Percentiles rank a stretch among this genome's conserved stretches.
Evolutionary conservation across 129 eudicot genomes (phyloP).

Genomic region (Lactuca sativa): DNA sequence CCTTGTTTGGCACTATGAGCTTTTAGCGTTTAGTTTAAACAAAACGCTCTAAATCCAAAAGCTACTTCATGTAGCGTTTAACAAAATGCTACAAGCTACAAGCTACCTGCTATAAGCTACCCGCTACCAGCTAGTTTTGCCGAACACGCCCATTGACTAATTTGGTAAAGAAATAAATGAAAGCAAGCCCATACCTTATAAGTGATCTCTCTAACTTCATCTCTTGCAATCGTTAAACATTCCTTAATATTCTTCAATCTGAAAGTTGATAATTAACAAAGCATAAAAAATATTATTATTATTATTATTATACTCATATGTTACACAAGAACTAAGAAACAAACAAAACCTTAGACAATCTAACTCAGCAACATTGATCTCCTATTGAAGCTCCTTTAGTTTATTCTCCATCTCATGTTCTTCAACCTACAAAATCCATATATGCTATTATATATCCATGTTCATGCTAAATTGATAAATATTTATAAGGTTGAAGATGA

Average conservation of each 20-base stretch:
- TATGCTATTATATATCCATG: background rate
- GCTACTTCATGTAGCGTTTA: no score
- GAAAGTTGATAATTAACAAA: slow-evolving; percentile 27
- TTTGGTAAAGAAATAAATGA: background rate
- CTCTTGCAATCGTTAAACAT: slow-evolving; percentile 32
- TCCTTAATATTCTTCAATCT: slow-evolving; percentile 66
- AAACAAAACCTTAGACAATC: slow-evolving; percentile 42
- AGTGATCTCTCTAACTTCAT: slow-evolving; percentile 41
- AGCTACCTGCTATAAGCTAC: no score
- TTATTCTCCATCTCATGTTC: slow-evolving; percentile 70
- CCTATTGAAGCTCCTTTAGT: slow-evolving; percentile 59
- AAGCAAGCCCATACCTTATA: slow-evolving; percentile 44
- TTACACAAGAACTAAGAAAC: slow-evolving; percentile 5
- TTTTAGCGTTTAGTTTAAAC: no score
- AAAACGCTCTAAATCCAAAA: no score
- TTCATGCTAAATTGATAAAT: background rate
- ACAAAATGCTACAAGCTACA: no score
- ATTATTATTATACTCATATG: background rate
- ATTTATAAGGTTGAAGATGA: background rate
- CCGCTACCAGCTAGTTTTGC: no score
- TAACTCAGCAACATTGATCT: slow-evolving; percentile 52
- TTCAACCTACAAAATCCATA: slow-evolving; percentile 63
- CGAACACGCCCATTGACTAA: no score
- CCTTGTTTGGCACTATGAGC: no score
- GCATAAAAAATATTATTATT: slow-evolving; percentile 7